These are phyloP conservation scores for Russula sp. DNA, from an alignment of 768 basidiomycete species.

Conservation along the genomic window DNA sequence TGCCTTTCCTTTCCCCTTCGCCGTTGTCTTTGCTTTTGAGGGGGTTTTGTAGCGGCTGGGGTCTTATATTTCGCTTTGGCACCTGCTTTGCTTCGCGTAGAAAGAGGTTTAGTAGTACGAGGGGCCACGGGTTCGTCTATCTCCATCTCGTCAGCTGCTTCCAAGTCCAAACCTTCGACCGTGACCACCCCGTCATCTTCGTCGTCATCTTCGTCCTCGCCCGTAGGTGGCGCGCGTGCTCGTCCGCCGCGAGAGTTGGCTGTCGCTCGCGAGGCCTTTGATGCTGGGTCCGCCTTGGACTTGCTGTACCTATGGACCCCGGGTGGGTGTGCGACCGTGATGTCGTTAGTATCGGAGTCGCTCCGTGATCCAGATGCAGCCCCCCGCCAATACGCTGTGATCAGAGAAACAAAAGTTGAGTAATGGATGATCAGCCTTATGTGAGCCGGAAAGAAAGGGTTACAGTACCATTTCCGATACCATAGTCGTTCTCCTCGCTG, in stretches of 20 bases:
- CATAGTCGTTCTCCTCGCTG: slow-evolving; percentile 53
- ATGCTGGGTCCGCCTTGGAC: not conserved
- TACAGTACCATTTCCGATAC: slow-evolving; percentile 47
- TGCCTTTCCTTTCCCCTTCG: slow-evolving; percentile 3
- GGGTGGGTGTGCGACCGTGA: slow-evolving; percentile 17
- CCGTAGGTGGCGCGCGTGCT: not conserved
- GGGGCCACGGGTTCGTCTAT: not conserved
- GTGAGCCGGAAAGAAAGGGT: not conserved
- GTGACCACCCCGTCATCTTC: not conserved
- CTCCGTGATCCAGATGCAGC: slow-evolving; percentile 36
- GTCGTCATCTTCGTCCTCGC: not conserved
- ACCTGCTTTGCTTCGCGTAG: slow-evolving; percentile 6
- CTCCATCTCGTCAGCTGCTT: slow-evolving; percentile 2
- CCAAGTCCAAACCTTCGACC: not conserved
- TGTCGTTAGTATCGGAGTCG: slow-evolving; percentile 49
- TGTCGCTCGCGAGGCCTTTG: slow-evolving; percentile 8
- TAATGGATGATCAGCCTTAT: not conserved
- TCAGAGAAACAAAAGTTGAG: not conserved
- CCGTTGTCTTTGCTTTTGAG: slow-evolving; percentile 14
- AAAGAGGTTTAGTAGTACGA: not conserved
- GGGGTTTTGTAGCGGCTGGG: slow-evolving; percentile 2
- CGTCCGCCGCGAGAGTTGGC: not conserved
- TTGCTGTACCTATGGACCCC: slow-evolving; percentile 1
- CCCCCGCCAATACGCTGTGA: slow-evolving; percentile 13
- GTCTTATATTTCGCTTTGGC: not conserved